phyloP scores from a whole-genome alignment of 2,329 filamentous ascomycete genomes.

The Leptographium radiaticola region DNA sequence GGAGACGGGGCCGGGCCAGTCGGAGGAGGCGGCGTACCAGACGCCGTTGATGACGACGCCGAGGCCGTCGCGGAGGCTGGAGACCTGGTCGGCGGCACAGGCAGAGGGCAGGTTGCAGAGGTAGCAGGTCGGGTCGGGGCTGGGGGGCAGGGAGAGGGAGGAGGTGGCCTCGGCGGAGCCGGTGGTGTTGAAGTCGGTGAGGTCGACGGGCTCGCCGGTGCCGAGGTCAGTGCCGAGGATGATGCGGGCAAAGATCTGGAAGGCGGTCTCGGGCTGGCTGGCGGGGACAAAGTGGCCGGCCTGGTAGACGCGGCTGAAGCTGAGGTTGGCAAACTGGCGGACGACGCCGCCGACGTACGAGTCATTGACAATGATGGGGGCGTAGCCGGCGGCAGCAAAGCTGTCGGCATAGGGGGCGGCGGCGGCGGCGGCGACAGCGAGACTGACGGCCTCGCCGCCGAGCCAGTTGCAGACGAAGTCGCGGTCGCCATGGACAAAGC shows the following conservation, averaged over 20 bases:
- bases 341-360: slow-evolving; percentile 59
- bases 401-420: slow-evolving; percentile 31
- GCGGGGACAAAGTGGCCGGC: slow-evolving; percentile 50
- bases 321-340: slow-evolving; percentile 63
- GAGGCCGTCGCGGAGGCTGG: slow-evolving; percentile 33
- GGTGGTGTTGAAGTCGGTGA: slow-evolving; percentile 27
- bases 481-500: slow-evolving; percentile 55
- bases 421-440: slow-evolving; percentile 41
- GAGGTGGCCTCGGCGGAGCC: slow-evolving; percentile 11
- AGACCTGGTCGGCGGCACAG: slow-evolving; percentile 30
- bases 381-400: slow-evolving; percentile 59
- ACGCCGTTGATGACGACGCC: slow-evolving; percentile 48
- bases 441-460: slow-evolving; percentile 62
- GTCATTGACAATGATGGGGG: slow-evolving; percentile 55
- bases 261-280: slow-evolving; percentile 46
- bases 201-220: slow-evolving; percentile 38
- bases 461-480: slow-evolving; percentile 57
- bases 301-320: slow-evolving; percentile 54
- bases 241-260: slow-evolving; percentile 48
- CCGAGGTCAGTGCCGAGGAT: slow-evolving; percentile 41
- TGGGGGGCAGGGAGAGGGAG: slow-evolving; percentile 15
- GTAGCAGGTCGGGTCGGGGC: slow-evolving; percentile 25
- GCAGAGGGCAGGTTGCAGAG: slow-evolving; percentile 16
- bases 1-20: slow-evolving; percentile 23
- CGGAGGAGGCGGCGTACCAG: slow-evolving; percentile 28